Evolutionary conservation across 2,329 filamentous ascomycete genomes (phyloP), one percentile per base, ranked within the genome.

Genomic region (Trichoderma sp.): DNA sequence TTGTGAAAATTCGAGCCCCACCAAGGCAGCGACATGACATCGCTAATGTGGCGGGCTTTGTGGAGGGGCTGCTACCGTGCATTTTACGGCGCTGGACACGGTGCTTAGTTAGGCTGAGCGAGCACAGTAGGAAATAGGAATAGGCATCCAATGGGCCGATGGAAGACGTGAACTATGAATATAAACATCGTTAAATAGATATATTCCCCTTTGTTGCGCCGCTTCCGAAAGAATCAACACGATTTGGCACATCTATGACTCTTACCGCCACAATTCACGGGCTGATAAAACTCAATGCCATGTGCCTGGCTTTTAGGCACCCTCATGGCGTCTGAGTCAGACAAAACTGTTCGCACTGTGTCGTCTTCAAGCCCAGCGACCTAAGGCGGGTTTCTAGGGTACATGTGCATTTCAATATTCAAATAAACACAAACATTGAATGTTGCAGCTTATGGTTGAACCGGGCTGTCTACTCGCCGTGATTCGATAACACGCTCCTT

Each of bases 1-100:
- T 74, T 76, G 75, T 77, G 76, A 79, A 80, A 80, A 78, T 79
- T 80, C 74, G 69, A 73, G 76, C 78, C 79, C 79, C 79, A 79
- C 78, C 75, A 77, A 65, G 63, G 70, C 70, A 78, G 57, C 64
- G 60, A 67, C 68, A 54, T 77, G 77, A 78, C 74, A 74, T 73
- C 70, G 73, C 34, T 54, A 64, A 64, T 73, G 71, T 70, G 29
- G 50, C 50, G 56, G 59, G 19, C 48, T 56, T 53, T 59, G 61
- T 74, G 72, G 73, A 75, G 74, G 74, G 74, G 74, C 69, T 70
- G 10, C 17, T 35, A 70, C 69, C 58, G 70, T 71, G 56, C 25
- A 37, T 64, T 35, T 48, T 3, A 7, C 2, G 13, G 4, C 4
- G 0, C 1, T 42, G 13, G 10, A 12, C 42, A 58, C 60, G 17